Evolutionary conservation across 2,329 filamentous ascomycete genomes (phyloP).

Genomic region (Tolypocladium tundrense): DNA sequence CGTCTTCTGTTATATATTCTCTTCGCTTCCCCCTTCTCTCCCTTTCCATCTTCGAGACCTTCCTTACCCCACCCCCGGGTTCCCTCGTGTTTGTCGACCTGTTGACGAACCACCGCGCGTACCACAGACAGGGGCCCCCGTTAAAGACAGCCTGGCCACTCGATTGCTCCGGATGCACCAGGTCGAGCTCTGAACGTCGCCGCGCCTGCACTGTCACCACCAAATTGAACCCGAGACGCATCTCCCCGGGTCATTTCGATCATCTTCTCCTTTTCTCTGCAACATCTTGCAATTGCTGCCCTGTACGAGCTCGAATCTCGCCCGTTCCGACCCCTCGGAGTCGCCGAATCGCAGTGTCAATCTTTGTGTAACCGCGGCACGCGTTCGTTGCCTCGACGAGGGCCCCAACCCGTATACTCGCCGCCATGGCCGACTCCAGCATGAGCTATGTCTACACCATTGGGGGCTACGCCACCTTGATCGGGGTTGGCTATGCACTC

Average conservation of each 20-base stretch:
- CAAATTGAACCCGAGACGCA: neutral
- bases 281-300: neutral
- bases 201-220: constrained; percentile 1
- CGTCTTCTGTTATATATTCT: neutral
- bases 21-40: neutral
- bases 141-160: constrained; percentile 23
- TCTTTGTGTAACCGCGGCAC: neutral
- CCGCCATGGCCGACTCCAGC: constrained; percentile 20
- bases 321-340: neutral
- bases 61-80: neutral
- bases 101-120: constrained; percentile 7
- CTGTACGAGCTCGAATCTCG: neutral
- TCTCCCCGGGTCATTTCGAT: neutral
- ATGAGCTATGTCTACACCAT: constrained; percentile 26
- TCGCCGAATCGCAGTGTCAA: neutral
- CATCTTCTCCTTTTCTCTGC: neutral
- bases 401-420: neutral
- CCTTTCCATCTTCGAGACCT: neutral
- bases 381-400: neutral
- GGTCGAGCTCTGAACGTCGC: constrained; percentile 6
- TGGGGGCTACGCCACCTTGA: constrained; percentile 24
- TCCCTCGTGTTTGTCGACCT: neutral
- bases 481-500: constrained; percentile 23
- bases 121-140: constrained; percentile 7
- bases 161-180: constrained; percentile 13